These are phyloP conservation scores for Leptographium procerum DNA, from an alignment of 2,329 filamentous ascomycete genomes.

Conservation along the genomic window DNA sequence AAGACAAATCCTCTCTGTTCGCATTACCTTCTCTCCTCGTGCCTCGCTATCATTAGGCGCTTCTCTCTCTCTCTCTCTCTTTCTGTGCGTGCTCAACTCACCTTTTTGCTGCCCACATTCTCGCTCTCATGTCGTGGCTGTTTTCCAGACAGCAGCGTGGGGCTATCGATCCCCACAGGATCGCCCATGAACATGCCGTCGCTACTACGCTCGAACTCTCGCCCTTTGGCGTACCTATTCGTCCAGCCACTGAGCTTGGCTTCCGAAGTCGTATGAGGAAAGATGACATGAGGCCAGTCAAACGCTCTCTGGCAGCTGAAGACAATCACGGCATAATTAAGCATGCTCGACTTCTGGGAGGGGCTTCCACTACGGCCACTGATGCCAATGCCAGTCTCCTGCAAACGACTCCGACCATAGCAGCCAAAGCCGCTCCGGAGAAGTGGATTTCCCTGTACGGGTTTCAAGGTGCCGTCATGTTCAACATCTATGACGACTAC, in stretches of 20 bases:
- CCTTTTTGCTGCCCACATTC: too few relatives aligned
- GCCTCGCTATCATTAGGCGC: too few relatives aligned
- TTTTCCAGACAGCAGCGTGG: not conserved
- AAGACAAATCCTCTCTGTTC: too few relatives aligned
- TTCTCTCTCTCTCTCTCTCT: not conserved
- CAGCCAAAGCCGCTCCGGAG: not conserved
- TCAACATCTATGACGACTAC: conserved; percentile 1
- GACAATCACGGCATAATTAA: not conserved
- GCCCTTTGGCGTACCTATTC: not conserved
- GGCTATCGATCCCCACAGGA: not conserved
- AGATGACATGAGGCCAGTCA: not conserved
- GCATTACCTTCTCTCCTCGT: too few relatives aligned
- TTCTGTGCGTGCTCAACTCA: not conserved
- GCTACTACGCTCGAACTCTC: not conserved
- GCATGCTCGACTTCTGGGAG: not conserved
- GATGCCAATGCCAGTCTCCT: not conserved
- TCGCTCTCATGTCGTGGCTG: not conserved
- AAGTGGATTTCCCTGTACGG: conserved; percentile 5
- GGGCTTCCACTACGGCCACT: too few relatives aligned
- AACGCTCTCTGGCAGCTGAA: not conserved
- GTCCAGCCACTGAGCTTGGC: not conserved
- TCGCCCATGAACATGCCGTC: not conserved
- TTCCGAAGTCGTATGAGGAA: not conserved
- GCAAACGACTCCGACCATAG: not conserved
- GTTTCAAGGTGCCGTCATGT: conserved; percentile 9